Evolutionary conservation across 139 green algal species (phyloP).

Genomic region (Coccomyxa sp.): DNA sequence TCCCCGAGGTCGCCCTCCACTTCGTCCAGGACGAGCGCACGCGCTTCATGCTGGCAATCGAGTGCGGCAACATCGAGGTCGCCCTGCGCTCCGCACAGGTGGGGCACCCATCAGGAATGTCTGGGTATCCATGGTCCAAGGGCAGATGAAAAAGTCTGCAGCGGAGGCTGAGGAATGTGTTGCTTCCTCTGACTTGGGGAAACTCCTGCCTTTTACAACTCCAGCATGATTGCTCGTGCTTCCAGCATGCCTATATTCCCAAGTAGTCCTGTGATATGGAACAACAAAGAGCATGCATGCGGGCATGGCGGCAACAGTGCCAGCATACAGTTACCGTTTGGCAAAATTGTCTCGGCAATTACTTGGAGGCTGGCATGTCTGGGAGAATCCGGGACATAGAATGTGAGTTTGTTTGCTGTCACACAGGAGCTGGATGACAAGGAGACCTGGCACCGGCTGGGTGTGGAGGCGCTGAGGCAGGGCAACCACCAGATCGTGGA

Average conservation of each 20-base stretch:
- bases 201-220: no score
- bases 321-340: no score
- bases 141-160: not conserved
- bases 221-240: no score
- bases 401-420: not conserved
- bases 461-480: constrained; percentile 79
- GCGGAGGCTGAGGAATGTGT: not conserved
- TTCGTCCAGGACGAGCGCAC: constrained; percentile 90
- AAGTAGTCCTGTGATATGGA: no score
- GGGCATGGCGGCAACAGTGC: no score
- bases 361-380: no score
- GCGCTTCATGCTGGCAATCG: constrained; percentile 92
- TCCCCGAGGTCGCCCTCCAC: constrained; percentile 96
- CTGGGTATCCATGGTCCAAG: not conserved
- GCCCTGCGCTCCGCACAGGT: constrained; percentile 88
- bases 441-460: constrained; percentile 93
- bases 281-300: no score
- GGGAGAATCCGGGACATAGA: not conserved
- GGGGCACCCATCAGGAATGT: not conserved
- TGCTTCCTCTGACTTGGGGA: no score
- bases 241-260: no score
- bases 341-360: no score
- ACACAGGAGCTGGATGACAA: constrained; percentile 88
- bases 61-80: constrained; percentile 98
- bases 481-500: constrained; percentile 98